Evolutionary conservation across 306 rosid genomes (phyloP).

Genomic region (Mimosa pudica): DNA sequence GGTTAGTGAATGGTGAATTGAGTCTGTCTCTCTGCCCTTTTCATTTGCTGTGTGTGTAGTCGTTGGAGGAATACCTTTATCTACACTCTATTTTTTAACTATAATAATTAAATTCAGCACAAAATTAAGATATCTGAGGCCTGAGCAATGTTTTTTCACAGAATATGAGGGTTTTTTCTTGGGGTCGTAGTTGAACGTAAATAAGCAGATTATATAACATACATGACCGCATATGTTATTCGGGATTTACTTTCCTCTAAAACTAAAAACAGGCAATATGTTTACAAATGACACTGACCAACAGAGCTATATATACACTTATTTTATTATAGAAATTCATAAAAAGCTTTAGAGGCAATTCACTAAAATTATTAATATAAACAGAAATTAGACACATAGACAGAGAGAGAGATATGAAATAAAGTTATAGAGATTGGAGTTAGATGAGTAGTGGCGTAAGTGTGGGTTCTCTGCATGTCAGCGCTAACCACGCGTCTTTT

Average conservation of each 20-base stretch:
- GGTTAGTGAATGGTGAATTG: background rate
- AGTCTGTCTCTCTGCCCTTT: background rate
- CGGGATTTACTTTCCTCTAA: no score
- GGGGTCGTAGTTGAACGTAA: background rate
- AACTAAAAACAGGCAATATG: no score
- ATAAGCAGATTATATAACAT: background rate
- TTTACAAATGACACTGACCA: background rate
- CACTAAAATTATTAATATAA: no score
- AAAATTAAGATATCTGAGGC: no score
- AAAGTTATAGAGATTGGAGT: background rate
- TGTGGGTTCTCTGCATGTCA: conserved; percentile 45
- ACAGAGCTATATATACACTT: background rate
- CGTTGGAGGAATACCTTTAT: no score
- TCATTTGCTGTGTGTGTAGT: background rate
- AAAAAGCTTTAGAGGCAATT: background rate
- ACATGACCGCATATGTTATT: no score
- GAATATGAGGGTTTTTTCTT: no score
- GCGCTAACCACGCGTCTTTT: conserved; percentile 44
- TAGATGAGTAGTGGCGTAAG: background rate
- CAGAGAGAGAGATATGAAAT: background rate
- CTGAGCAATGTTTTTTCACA: no score
- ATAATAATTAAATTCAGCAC: no score
- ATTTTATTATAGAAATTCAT: background rate
- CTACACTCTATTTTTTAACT: background rate
- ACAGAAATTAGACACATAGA: no score